Base-by-base conservation (phyloP, 108 stramenopile species). In the Cyclotella cryptica region DNA sequence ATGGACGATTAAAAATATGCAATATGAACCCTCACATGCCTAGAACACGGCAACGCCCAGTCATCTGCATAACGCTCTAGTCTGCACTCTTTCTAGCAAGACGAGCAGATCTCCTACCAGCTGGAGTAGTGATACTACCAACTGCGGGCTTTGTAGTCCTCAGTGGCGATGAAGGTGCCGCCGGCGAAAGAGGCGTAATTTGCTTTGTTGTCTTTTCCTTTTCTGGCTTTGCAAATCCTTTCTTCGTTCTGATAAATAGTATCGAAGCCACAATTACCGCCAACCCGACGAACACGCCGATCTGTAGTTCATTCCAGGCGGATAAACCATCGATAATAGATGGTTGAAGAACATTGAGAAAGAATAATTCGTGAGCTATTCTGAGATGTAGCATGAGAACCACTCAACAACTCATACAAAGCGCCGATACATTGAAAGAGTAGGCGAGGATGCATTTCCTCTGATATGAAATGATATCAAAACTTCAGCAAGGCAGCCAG, bases 71-170 rank as follows among this genome's bases (percentile, higher is more conserved):
- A 28, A 3, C 3, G 13, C 57, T 26, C 39, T 62, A 52, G 28
- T 75, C 62, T 28, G 44, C 19, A 70, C 30, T 53, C 18, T 75
- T 75, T 41, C 74, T 26, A 22, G 88, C 88, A 47, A 88, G 30
- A 53, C 88, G 82, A 54, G 88, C 88, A 15, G 88, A 88, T 72
- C 88, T 83, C 69, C 88, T 76, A 30, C 88, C 88, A 22, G 65
- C 73, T 24, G 88, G 88, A 18, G 88, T 88, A 60, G 54, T 55
- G 44, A 88, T 74, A 65, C 85, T 88, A 51, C 88, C 88, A 14
- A 66, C 66, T 13, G 51, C 52, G 26, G 62, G 41, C 11, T 65
- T 75, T 24, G 29, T 22, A 27, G 42, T 65, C 18, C 22, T 55
- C 3, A 1, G 44, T 54, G 74, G 64, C 11, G 52, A 30, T 12